Base-by-base conservation (phyloP, 257 asterid species). In the Anisodus tanguticus region DNA sequence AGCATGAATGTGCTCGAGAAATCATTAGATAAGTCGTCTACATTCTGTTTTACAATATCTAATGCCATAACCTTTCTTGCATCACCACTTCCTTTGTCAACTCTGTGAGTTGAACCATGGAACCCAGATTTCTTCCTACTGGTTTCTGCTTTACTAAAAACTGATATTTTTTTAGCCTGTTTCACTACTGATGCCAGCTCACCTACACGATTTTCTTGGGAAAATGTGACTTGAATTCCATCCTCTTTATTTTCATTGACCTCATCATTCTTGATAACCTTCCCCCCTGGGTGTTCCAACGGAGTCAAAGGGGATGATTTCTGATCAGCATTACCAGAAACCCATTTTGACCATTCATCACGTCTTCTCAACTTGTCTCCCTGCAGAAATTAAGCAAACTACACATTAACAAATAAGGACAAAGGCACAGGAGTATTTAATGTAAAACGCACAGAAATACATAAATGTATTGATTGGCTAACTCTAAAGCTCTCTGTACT, bases 331-430 rank as follows among this genome's bases (percentile, higher is more conserved):
- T 90, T 79, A 83, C 87, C 71, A 51, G 88, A 85, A 89, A 92
- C 78, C 97, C 97, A 97, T 83, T 88, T 93, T 71, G 93, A 85
- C 99, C 99, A 97, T 59, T 90, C 97, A 59, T 90, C 89, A 70
- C 97, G 97, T 86, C 98, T 93, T 90, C 99, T 92, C 63, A 97
- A 87, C 90, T 87, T 95, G 85, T 91, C 97, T 83, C 90, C 94
- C 99, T 97, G 83, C 81, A 86, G 84, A 83, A 80, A 81, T 84
- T 69, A 77, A 53, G 82, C 82, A 77, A 53, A 77, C 15, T 7
- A 67, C 35, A 64, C 83, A 84, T 79, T 71, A 70, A 58, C 77
- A 83, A 62, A 72, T 26, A 78, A 83, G 43, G 67, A 79, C 82
- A 86, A 53, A 54, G 64, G 82, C 55, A 85, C 49, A 47, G 55